A percentile compares a stretch with the other conserved stretches of the same genome.
phyloP scores from a whole-genome alignment of 176 grass and related monocot species.

The Oryza punctata region DNA sequence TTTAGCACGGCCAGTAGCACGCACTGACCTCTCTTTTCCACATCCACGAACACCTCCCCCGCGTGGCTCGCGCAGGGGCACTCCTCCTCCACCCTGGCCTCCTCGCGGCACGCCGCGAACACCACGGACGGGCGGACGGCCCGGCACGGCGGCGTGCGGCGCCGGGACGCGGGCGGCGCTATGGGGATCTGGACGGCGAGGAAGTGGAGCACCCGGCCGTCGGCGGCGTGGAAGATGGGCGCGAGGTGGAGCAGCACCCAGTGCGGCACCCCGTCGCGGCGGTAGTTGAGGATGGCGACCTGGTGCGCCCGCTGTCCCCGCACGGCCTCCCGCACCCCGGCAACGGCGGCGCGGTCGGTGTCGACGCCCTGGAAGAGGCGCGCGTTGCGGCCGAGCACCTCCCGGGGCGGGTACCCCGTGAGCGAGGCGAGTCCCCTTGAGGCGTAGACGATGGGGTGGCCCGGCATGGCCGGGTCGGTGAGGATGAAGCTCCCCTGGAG shows the following conservation, averaged over 20 bases:
- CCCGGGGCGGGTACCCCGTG: conserved; percentile 57
- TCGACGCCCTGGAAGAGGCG: conserved; percentile 86
- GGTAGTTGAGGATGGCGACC: conserved; percentile 71
- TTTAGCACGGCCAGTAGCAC: conserved; percentile 1
- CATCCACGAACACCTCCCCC: conserved; percentile 60
- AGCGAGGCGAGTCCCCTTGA: conserved; percentile 60
- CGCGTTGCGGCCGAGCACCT: conserved; percentile 76
- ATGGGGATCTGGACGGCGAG: conserved; percentile 91
- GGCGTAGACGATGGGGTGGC: conserved; percentile 94
- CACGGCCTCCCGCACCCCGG: conserved; percentile 74
- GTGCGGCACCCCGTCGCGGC: conserved; percentile 78
- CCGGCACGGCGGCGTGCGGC: neutral
- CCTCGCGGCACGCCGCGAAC: conserved; percentile 64
- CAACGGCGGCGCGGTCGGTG: conserved; percentile 68
- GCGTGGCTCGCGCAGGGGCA: conserved; percentile 48
- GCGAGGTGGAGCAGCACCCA: conserved; percentile 81
- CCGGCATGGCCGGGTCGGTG: conserved; percentile 76
- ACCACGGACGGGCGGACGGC: neutral
- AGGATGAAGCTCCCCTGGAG: conserved; percentile 73
- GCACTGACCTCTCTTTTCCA: conserved; percentile 69
- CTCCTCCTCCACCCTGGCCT: conserved; percentile 54
- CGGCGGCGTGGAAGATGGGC: conserved; percentile 68
- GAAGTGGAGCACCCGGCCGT: conserved; percentile 77
- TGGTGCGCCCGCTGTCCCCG: conserved; percentile 59
- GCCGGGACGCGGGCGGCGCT: neutral